phyloP scores from a whole-genome alignment of 2,329 filamentous ascomycete genomes.

The Ophiobolus disseminans region DNA sequence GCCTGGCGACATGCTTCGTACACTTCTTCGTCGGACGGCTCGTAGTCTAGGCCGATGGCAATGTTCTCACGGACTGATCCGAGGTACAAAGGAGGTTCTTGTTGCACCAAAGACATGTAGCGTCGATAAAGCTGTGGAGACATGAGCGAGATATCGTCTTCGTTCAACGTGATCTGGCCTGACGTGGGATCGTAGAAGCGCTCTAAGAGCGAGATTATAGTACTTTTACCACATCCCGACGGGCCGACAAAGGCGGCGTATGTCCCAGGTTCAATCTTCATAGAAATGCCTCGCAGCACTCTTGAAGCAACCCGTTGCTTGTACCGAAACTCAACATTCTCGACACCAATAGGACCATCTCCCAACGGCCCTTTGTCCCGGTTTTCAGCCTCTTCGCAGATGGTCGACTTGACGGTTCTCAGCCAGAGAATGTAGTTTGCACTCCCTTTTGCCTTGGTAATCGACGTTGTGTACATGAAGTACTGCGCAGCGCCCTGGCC shows the following conservation, averaged over 20 bases:
- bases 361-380: slow-evolving; percentile 7
- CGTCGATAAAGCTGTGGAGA: slow-evolving; percentile 66
- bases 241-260: slow-evolving; percentile 73
- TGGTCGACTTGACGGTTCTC: slow-evolving; percentile 38
- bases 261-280: slow-evolving; percentile 56
- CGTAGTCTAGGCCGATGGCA: slow-evolving; percentile 61
- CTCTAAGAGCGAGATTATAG: slow-evolving; percentile 85
- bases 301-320: not conserved
- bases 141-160: slow-evolving; percentile 69
- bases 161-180: slow-evolving; percentile 79
- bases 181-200: slow-evolving; percentile 80
- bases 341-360: slow-evolving; percentile 7
- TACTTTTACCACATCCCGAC: slow-evolving; percentile 90
- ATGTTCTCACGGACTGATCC: slow-evolving; percentile 90
- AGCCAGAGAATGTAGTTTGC: slow-evolving; percentile 61
- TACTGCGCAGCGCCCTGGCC: slow-evolving; percentile 87
- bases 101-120: slow-evolving; percentile 82
- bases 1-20: slow-evolving; percentile 76
- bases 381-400: slow-evolving; percentile 36
- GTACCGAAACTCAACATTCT: slow-evolving; percentile 8
- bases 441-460: slow-evolving; percentile 89
- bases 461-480: slow-evolving; percentile 93
- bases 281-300: slow-evolving; percentile 8
- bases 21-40: slow-evolving; percentile 49
- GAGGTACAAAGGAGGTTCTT: slow-evolving; percentile 91